phyloP scores from a whole-genome alignment of 1,284 basidiomycete species.

The Cutaneotrichosporon sp. region DNA sequence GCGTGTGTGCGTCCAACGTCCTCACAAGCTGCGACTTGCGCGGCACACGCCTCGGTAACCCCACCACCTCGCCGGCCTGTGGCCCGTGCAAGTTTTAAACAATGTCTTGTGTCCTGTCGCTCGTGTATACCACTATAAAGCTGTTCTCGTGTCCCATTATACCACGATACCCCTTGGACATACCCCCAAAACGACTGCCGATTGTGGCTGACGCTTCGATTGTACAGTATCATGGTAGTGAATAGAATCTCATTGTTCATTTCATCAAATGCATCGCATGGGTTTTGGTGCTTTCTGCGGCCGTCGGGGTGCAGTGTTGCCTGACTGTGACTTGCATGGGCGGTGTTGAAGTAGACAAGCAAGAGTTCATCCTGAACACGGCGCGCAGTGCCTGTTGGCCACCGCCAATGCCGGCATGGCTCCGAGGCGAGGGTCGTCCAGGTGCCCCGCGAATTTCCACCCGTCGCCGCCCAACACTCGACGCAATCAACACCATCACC shows the following conservation, averaged over 20 bases:
- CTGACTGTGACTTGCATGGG: too few species aligned
- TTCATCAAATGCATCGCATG: not conserved
- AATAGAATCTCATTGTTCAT: not conserved
- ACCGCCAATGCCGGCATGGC: too few species aligned
- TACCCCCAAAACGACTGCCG: not conserved
- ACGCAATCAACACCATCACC: not conserved
- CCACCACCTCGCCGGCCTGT: not conserved
- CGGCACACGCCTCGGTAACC: not conserved
- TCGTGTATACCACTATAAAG: too few species aligned
- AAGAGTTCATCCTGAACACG: too few species aligned
- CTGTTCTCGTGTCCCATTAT: too few species aligned
- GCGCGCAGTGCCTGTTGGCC: too few species aligned
- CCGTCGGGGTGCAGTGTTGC: too few species aligned
- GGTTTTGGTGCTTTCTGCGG: not conserved
- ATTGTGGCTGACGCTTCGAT: not conserved
- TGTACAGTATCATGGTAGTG: not conserved
- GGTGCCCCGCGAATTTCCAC: not conserved
- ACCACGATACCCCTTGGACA: too few species aligned
- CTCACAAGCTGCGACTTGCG: not conserved
- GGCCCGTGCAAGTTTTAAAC: not conserved
- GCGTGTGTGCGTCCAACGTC: not conserved
- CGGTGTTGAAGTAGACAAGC: too few species aligned
- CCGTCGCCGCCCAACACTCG: not conserved
- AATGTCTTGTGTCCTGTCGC: not conserved
- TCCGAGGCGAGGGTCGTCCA: not conserved